Evolutionary conservation across 2,329 filamentous ascomycete genomes (phyloP), one percentile per base, ranked within the genome.

Genomic region (Dactylellina sp.): DNA sequence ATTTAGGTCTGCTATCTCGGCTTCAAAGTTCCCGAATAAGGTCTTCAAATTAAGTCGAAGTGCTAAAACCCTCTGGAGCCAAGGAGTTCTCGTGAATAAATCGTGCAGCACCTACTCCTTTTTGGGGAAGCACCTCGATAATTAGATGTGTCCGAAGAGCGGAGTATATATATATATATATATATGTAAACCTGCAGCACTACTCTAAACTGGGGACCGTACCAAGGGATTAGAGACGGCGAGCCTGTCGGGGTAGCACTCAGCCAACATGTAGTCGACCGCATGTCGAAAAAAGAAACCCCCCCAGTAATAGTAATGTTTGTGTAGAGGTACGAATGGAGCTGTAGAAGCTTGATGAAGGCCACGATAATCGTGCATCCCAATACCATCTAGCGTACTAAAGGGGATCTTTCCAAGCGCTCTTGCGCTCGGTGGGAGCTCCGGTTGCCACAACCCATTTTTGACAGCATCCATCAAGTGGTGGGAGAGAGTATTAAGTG

Each of bases 21-120:
- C 37, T 40, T 12, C 4, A 12, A 40, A 40, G 12, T 40, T 12
- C 5, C n/a, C n/a, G 4, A 7, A 16, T 4, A 40, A 14, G 9
- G 14, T 40, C 25, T 61, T 35, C 4, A 49, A 40, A 16, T 50
- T 32, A 1, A 61, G 12, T 24, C 56, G 46, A 4, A 61, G 24
- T 3, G 42, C 56, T 6, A 61, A 28, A 18, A 61, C 16, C 1
- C 49, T 24, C 14, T 28, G 44, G 32, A 61, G 49, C 1, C 46
- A 32, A 5, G 56, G 25, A 16, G 46, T 32, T 16, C 42, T 20
- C 1, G 46, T 7, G 28, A 49, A 16, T 11, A 28, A 20, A 7
- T 49, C 14, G 42, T 49, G 47, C 18, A 61, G 39, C 4, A 1
- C 46, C 55, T 59, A 47, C 40, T 59, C n/a, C 35, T 47, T 59